Evolutionary conservation across 176 grass and related monocot species (phyloP), one percentile per base, ranked within the genome.

Genomic region (Bolboschoenus planiculmis): DNA sequence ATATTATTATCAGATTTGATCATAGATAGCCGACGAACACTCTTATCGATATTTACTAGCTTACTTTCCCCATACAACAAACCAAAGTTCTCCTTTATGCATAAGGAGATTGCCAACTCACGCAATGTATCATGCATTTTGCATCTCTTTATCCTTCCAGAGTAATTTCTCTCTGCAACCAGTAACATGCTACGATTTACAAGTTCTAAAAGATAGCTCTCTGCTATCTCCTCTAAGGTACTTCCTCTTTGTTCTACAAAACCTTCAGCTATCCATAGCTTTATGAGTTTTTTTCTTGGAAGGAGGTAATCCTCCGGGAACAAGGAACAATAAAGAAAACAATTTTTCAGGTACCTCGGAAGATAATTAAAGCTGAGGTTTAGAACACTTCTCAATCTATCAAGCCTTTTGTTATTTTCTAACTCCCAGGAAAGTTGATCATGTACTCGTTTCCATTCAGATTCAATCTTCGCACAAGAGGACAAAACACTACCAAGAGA

Each of bases 161-260:
- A 85, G 46, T 58, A 61, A 55, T 97, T 91, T 5, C 5, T 59
- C 16, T n/a, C 8, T 2, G 40, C 87, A 11, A 90, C 76, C 47
- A 88, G 90, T 53, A 95, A 80, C 90, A 95, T 79, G 47, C 82
- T 90, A 50, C 84, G 70, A 27, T 47, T 77, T 10, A 92, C 10
- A 0, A 92, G 88, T 23, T 88, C 78, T 24, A 1, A 0, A 0
- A 95, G 37, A 34, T 92, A 92, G 53, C 46, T 33, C 76, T 88
- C 86, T 18, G 82, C 93, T 34, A 86, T 26, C 4, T 95, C 88
- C 70, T 95, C 93, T 81, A 88, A 66, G 5, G 76, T 92, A 48
- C 86, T 61, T 11, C 2, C 0, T 64, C 5, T 88, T 58, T 83
- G 46, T 78, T 87, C 81, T 1, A 87, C 43, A 81, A 95, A 95